A percentile compares a stretch with the other conserved stretches of the same genome.
Evolutionary conservation across 768 basidiomycete genomes (phyloP).

Genomic region (Pholiota conissans): DNA sequence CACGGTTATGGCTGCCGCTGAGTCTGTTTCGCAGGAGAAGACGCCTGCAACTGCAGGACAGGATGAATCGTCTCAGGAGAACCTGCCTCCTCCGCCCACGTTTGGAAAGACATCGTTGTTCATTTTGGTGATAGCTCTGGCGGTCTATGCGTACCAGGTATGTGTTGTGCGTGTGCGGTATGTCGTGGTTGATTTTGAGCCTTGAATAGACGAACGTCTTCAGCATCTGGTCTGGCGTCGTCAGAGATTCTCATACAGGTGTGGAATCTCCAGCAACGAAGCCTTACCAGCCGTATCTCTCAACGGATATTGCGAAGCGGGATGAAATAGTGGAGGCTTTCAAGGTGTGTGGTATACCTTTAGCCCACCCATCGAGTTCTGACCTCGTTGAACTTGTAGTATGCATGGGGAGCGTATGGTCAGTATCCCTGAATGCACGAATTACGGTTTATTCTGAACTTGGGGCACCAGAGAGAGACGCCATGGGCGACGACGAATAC

Average conservation of each 20-base stretch:
- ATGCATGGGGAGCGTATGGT: conserved; percentile 91
- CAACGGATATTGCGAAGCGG: conserved; percentile 40
- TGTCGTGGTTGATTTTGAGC: not conserved
- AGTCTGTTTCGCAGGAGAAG: not conserved
- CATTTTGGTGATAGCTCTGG: conserved; percentile 13
- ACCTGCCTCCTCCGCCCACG: conserved; percentile 4
- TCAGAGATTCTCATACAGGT: not conserved
- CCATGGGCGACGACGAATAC: conserved; percentile 92
- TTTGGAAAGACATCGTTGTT: conserved; percentile 19
- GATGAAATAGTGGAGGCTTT: conserved; percentile 79
- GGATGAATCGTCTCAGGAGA: not conserved
- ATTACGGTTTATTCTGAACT: not conserved
- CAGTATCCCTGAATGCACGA: conserved; percentile 15
- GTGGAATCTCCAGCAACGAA: conserved; percentile 1
- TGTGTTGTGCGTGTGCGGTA: not conserved
- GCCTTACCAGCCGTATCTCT: conserved; percentile 12
- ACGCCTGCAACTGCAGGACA: not conserved
- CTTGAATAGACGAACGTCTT: conserved; percentile 9
- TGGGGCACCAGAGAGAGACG: conserved; percentile 66
- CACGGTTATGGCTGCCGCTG: not conserved
- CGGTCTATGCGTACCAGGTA: conserved; percentile 25
- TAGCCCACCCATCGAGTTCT: not conserved
- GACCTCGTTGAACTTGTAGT: conserved; percentile 43
- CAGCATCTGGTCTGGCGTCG: conserved; percentile 1
- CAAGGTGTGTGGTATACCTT: conserved; percentile 47